A percentile compares a stretch with the other conserved stretches of the same genome.
Conservation (phyloP, 371 early-diverging fungal species). For the Quaeritorhiza haematococci region DNA sequence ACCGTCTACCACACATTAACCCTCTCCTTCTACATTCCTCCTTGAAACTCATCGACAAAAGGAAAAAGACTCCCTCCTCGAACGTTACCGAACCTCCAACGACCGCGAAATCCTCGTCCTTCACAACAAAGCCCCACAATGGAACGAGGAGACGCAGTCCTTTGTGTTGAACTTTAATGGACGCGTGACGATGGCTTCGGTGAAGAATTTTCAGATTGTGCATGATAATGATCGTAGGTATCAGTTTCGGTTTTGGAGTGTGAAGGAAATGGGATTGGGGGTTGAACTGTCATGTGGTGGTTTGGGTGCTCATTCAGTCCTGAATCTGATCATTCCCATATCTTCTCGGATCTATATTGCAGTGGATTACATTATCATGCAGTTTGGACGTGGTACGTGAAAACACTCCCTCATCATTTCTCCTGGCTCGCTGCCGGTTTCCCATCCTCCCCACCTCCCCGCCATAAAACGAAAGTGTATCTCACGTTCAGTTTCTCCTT, state of each 20-base stretch:
- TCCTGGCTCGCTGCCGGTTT: background rate
- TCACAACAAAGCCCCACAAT: constrained; percentile 88
- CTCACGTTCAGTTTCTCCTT: too few relatives aligned
- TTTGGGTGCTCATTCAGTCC: constrained; percentile 1
- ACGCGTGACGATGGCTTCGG: constrained; percentile 87
- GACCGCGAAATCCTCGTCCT: constrained; percentile 63
- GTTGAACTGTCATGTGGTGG: background rate
- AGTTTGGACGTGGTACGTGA: constrained; percentile 78
- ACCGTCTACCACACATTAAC: too few relatives aligned
- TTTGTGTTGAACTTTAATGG: constrained; percentile 95
- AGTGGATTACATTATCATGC: constrained; percentile 93
- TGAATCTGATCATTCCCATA: too few relatives aligned
- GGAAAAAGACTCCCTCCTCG: constrained; percentile 63
- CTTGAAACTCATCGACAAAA: constrained; percentile 10
- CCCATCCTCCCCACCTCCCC: background rate
- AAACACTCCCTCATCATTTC: too few relatives aligned
- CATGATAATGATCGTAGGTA: constrained; percentile 79
- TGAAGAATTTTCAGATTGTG: constrained; percentile 97
- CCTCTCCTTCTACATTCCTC: background rate
- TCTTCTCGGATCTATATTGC: too few relatives aligned
- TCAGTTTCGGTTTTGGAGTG: constrained; percentile 4
- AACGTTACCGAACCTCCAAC: constrained; percentile 53
- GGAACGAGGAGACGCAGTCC: constrained; percentile 92
- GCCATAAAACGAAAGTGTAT: too few relatives aligned
- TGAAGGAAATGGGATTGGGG: background rate